Evolutionary conservation across 2,329 filamentous ascomycete species (phyloP).

Genomic region (Magnaporthiopsis poae): DNA sequence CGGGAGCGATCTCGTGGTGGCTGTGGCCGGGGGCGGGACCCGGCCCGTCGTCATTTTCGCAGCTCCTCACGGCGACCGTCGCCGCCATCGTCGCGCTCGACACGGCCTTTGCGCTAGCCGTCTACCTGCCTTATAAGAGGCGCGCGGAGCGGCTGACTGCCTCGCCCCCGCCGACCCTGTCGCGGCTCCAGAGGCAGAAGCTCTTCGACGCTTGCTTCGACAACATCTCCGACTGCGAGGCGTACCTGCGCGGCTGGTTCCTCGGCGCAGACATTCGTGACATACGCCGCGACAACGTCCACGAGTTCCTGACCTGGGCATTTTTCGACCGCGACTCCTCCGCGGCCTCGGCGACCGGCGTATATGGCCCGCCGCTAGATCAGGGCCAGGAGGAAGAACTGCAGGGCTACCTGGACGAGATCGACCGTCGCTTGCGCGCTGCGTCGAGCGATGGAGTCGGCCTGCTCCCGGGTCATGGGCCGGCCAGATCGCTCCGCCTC

Average conservation of each 20-base stretch:
- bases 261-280: conserved; percentile 46
- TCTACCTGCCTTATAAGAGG: conserved; percentile 33
- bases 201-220: conserved; percentile 48
- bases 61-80: conserved; percentile 12
- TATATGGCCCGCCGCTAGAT: conserved; percentile 20
- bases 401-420: conserved; percentile 36
- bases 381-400: conserved; percentile 30
- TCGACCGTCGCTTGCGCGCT: conserved; percentile 23
- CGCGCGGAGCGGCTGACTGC: conserved; percentile 28
- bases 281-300: conserved; percentile 57
- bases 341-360: conserved; percentile 9
- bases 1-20: conserved; percentile 1
- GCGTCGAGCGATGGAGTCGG: neutral
- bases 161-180: conserved; percentile 30
- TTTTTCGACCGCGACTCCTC: conserved; percentile 41
- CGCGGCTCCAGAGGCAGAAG: conserved; percentile 36
- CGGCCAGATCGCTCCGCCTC: conserved; percentile 48
- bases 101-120: conserved; percentile 28
- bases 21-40: neutral
- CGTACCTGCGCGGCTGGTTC: conserved; percentile 57
- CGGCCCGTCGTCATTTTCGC: conserved; percentile 1
- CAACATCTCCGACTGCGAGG: conserved; percentile 43
- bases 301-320: conserved; percentile 58
- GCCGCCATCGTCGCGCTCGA: conserved; percentile 29
- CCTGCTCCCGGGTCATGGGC: conserved; percentile 45